Conservation (phyloP, 2,329 filamentous ascomycete genomes). For the Stromatinia cepivora region DNA sequence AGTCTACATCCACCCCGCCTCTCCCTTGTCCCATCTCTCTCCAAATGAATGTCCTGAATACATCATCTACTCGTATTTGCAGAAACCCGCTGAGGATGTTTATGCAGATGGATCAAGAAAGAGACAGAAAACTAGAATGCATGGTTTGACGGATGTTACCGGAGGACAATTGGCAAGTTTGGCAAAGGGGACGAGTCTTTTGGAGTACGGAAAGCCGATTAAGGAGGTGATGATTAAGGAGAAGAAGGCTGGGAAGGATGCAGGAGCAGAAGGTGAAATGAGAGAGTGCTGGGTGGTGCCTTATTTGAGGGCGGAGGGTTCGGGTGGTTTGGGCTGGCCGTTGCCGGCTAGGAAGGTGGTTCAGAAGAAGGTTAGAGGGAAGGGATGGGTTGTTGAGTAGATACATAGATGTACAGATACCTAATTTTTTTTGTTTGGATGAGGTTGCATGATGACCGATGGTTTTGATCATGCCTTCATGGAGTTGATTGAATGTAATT, state of each 20-base stretch:
- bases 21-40: constrained; percentile 70
- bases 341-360: constrained; percentile 81
- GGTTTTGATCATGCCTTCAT: neutral
- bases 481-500: neutral
- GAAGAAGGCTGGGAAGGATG: constrained; percentile 37
- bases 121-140: constrained; percentile 80
- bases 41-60: constrained; percentile 79
- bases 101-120: constrained; percentile 47
- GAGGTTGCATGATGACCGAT: neutral
- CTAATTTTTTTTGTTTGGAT: neutral
- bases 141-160: constrained; percentile 77
- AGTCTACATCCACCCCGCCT: constrained; percentile 87
- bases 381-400: constrained; percentile 64
- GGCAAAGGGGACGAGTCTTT: constrained; percentile 79
- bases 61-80: constrained; percentile 83
- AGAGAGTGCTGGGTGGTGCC: constrained; percentile 85
- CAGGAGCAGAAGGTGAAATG: constrained; percentile 47
- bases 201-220: constrained; percentile 86
- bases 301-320: constrained; percentile 68
- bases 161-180: constrained; percentile 74
- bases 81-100: constrained; percentile 55
- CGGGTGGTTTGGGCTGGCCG: constrained; percentile 74
- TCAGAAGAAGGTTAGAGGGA: constrained; percentile 71
- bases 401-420: neutral
- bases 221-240: constrained; percentile 63